Evolutionary conservation across 257 asterid species (phyloP), one percentile per base, ranked within the genome.

Genomic region (Nemophila menziesii): DNA sequence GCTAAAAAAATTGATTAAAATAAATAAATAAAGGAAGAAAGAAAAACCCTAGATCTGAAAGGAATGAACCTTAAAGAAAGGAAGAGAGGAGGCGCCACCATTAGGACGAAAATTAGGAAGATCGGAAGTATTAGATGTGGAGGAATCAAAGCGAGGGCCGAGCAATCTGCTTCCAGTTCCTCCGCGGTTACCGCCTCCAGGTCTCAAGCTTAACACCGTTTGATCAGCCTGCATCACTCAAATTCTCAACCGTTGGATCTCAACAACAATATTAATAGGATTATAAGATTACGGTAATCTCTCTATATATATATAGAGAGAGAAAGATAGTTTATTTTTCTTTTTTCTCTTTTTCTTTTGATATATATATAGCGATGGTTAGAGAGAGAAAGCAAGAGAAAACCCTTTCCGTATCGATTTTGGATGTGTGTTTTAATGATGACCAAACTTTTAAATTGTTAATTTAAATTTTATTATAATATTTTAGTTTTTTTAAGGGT

Each of bases 201-300:
- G 79, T 64, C 79, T 64, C 62, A 72, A 67, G 49, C 75, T 72
- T 52, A 72, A 33, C 33, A 64, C 67, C 50, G 75, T 64, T 61
- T 67, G 73, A 49, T 68, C 79, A 64, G 75, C 61, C 72, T 72
- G 79, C 79, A 72, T 72, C 49, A 46, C 72, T 56, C 58, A 55
- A 54, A 41, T 48, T 22, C 67, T 59, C 40, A 45, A 38, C 60
- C 55, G 69, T 67, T 60, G 56, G 33, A 24, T 24, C 33, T 24
- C 33, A 24, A 24, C 33, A 24, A 29, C 36, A 29, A 29, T 13
- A 29, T 2, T 1, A 29, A 29, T 29, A 2, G 12, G 12, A 29
- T 2, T 7, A 29, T 29, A 29, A 29, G 3, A 29, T 29, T 29
- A 29, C n/a, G n/a, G n/a, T 29, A 26, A 26, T 26, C 33, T 26